phyloP scores from a whole-genome alignment of 2,329 filamentous ascomycete genomes.

The Xylaria digitata region DNA sequence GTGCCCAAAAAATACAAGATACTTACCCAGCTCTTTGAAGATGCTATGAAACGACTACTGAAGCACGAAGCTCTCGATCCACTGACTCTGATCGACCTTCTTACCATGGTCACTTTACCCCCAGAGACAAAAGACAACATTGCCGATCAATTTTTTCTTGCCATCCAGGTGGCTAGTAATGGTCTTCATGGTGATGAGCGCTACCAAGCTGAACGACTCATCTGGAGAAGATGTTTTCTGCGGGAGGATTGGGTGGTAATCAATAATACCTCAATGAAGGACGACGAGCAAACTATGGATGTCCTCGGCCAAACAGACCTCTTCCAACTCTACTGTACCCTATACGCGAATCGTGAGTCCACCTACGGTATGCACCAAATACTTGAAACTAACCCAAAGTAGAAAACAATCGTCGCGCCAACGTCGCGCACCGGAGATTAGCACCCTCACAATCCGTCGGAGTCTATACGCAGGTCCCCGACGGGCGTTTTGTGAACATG shows the following conservation, averaged over 20 bases:
- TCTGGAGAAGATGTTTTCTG: slow-evolving; percentile 89
- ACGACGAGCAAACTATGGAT: slow-evolving; percentile 74
- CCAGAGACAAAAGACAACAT: slow-evolving; percentile 63
- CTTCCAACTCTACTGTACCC: slow-evolving; percentile 73
- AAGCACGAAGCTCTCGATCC: slow-evolving; percentile 77
- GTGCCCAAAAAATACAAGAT: slow-evolving; percentile 70
- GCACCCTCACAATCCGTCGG: slow-evolving; percentile 66
- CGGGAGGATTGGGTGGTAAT: slow-evolving; percentile 86
- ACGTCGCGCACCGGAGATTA: slow-evolving; percentile 58
- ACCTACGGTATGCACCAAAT: slow-evolving; percentile 33
- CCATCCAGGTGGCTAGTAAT: slow-evolving; percentile 70
- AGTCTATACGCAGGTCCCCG: slow-evolving; percentile 70
- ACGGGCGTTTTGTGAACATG: slow-evolving; percentile 68
- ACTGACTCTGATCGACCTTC: slow-evolving; percentile 74
- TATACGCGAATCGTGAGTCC: slow-evolving; percentile 72
- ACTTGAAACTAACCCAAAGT: slow-evolving; percentile 25
- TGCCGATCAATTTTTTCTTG: slow-evolving; percentile 78
- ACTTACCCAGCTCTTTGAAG: slow-evolving; percentile 76
- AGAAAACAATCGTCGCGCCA: slow-evolving; percentile 57
- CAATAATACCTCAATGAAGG: slow-evolving; percentile 80
- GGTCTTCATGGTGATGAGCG: slow-evolving; percentile 67
- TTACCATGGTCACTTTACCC: slow-evolving; percentile 75
- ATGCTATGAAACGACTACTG: slow-evolving; percentile 76
- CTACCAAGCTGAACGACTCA: slow-evolving; percentile 68
- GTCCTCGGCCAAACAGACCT: slow-evolving; percentile 73